These are phyloP conservation scores for Starmerella stellata DNA, from an alignment of 805 yeast species.

Conservation along the genomic window DNA sequence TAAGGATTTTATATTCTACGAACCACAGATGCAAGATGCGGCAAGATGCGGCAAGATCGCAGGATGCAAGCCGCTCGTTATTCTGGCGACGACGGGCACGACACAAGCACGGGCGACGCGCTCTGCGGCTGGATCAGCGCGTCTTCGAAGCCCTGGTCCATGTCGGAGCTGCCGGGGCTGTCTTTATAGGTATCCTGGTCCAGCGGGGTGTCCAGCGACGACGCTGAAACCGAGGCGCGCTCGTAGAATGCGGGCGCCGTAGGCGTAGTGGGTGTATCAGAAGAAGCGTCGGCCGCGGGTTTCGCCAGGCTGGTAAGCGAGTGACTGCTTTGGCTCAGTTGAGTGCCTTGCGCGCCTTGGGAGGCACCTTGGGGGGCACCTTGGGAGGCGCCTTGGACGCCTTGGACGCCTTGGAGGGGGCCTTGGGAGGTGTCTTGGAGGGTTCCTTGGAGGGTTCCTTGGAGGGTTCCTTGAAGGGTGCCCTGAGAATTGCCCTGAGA, in stretches of 20 bases:
- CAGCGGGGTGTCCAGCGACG: neutral
- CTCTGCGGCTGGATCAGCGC: slow-evolving; percentile 11
- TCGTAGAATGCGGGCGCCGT: neutral
- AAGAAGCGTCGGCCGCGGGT: too few species aligned
- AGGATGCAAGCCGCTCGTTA: neutral
- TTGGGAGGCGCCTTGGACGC: too few species aligned
- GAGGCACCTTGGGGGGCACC: neutral
- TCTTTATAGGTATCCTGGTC: neutral
- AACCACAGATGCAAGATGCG: too few species aligned
- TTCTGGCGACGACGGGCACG: slow-evolving; percentile 19
- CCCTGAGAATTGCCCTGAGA: too few species aligned
- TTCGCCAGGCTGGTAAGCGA: neutral
- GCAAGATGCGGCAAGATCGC: too few species aligned
- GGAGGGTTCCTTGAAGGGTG: too few species aligned
- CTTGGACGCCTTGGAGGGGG: too few species aligned
- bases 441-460: too few species aligned
- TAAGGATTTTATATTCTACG: too few species aligned
- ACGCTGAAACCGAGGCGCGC: neutral
- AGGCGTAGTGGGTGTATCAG: neutral
- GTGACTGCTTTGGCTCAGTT: too few species aligned
- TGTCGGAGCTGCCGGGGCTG: slow-evolving; percentile 2
- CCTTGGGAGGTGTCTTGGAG: too few species aligned
- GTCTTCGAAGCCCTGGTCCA: slow-evolving; percentile 14
- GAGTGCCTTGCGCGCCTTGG: neutral
- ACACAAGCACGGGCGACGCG: slow-evolving; percentile 14